Evolutionary conservation across 108 stramenopile species (phyloP), one percentile per base, ranked within the genome.

Genomic region (Fragilaria crotonensis): DNA sequence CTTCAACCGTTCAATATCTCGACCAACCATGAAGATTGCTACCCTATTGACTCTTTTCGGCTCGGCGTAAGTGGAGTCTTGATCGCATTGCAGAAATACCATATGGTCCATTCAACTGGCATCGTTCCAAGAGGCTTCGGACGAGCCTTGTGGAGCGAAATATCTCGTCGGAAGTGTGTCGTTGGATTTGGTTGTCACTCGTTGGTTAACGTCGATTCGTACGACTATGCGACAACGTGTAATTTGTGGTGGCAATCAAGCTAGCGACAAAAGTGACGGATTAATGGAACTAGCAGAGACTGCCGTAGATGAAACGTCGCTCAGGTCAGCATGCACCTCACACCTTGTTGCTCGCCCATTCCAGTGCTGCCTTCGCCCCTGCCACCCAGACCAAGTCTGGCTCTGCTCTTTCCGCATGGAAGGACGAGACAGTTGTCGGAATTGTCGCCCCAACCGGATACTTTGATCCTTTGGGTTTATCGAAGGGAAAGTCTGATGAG

Each of bases 401-500:
- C 46, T 66, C 81, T 56, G 41, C 65, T 31, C 69, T 87, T 29
- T 52, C 62, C 23, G 90, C 85, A 27, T 92, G 86, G 80, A 73
- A 76, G 68, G 79, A 85, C 57, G 86, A 85, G 30, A 73, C 63
- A 41, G 70, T 73, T 30, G 72, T 85, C 21, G 93, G 93, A 51
- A 76, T 88, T 60, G 86, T 78, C 48, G 83, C 89, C 22, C 93
- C 93, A 21, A 74, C 79, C 51, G 93, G 93, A 46, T 94, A 76
- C 74, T 95, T 92, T 60, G 94, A 95, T 62, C 94, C 94, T 46
- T 71, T 93, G 18, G 90, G 90, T 52, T 64, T 95, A 31, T 86
- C 89, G 58, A 77, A 73, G 45, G 76, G 72, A 30, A 85, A 89
- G 66, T 64, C 67, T 48, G 89, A 93, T 53, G 80, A 69, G 49